Percentiles rank a stretch among this genome's conserved stretches.
These are phyloP conservation scores for Fusarium xyrophilum DNA, from an alignment of 2,329 filamentous ascomycete species.

Conservation along the genomic window DNA sequence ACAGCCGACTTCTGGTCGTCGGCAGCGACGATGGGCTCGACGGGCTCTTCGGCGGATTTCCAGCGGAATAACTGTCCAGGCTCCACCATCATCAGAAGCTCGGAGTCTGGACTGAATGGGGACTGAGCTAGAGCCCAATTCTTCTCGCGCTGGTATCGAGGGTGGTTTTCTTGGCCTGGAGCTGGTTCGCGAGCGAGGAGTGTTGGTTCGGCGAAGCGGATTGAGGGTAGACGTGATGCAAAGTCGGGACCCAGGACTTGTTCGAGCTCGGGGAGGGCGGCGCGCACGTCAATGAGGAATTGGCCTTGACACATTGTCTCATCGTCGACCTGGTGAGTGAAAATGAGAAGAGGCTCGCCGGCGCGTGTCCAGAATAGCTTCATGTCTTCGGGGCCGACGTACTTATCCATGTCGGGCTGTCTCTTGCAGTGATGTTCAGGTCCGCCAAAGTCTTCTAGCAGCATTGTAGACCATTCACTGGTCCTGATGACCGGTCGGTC, in stretches of 20 bases:
- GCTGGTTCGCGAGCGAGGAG: conserved; percentile 15
- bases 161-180: conserved; percentile 19
- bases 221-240: conserved; percentile 4
- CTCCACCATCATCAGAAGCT: conserved; percentile 31
- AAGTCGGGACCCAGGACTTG: conserved; percentile 15
- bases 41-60: conserved; percentile 5
- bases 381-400: conserved; percentile 34
- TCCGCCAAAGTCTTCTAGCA: conserved; percentile 23
- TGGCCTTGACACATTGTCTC: conserved; percentile 32
- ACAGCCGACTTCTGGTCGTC: conserved; percentile 20
- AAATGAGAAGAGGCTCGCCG: conserved; percentile 33
- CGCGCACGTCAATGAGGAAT: conserved; percentile 32
- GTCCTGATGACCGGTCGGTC: conserved; percentile 10
- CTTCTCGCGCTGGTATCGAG: conserved; percentile 33
- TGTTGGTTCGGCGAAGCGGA: conserved; percentile 22
- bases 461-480: conserved; percentile 18
- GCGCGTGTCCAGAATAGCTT: conserved; percentile 36
- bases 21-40: conserved; percentile 1
- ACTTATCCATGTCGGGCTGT: conserved; percentile 30
- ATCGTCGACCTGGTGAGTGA: conserved; percentile 31
- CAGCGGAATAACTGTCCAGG: conserved; percentile 28
- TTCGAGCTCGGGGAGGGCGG: conserved; percentile 26
- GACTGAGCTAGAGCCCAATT: conserved; percentile 33
- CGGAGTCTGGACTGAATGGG: conserved; percentile 12
- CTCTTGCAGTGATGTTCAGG: conserved; percentile 31